Conservation (phyloP, 2,329 filamentous ascomycete species). For the Xylaria sp. region DNA sequence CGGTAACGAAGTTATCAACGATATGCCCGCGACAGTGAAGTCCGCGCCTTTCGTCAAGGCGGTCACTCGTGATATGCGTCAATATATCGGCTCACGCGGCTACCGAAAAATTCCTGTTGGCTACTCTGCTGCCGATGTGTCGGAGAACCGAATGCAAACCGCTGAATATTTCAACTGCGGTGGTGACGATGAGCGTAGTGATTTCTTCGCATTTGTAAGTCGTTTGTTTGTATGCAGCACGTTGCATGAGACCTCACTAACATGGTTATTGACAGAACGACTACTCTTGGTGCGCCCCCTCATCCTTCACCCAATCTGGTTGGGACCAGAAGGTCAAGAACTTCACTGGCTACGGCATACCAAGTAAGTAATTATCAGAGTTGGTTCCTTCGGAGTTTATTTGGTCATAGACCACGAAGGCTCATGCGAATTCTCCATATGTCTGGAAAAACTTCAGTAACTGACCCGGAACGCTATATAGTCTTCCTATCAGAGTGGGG, state of each 20-base stretch:
- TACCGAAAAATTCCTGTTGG: constrained; percentile 78
- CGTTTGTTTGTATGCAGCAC: neutral
- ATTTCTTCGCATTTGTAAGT: constrained; percentile 81
- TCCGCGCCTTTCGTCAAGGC: constrained; percentile 81
- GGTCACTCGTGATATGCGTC: constrained; percentile 78
- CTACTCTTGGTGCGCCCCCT: constrained; percentile 83
- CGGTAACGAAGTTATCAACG: constrained; percentile 83
- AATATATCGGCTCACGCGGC: constrained; percentile 70
- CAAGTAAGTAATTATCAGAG: constrained; percentile 53
- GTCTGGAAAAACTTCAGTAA: neutral
- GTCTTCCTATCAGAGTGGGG: constrained; percentile 96
- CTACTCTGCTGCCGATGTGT: constrained; percentile 82
- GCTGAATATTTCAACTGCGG: constrained; percentile 96
- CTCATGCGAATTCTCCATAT: neutral
- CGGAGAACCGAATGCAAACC: constrained; percentile 85
- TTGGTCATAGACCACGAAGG: neutral
- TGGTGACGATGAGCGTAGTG: constrained; percentile 80
- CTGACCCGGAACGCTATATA: constrained; percentile 8
- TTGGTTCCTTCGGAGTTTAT: neutral
- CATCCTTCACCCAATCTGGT: constrained; percentile 74
- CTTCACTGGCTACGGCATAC: constrained; percentile 86
- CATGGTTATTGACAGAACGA: constrained; percentile 66
- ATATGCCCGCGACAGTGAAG: constrained; percentile 68
- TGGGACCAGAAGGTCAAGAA: constrained; percentile 91
- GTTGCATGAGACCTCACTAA: constrained; percentile 34